phyloP scores from a whole-genome alignment of 2,329 filamentous ascomycete species.

The Trichoderma sp. region DNA sequence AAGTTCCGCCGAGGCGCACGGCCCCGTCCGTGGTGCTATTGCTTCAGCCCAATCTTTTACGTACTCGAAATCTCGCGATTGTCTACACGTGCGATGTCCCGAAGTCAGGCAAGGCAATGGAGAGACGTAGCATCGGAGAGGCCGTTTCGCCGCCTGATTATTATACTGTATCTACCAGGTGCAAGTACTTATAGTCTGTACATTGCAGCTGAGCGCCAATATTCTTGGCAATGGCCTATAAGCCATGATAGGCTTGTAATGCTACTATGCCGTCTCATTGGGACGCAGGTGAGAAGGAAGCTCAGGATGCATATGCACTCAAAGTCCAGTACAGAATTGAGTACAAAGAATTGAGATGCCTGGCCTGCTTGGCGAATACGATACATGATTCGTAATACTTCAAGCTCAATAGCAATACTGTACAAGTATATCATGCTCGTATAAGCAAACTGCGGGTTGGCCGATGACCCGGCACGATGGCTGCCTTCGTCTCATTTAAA shows the following conservation, averaged over 20 bases:
- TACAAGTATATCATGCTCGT: not conserved
- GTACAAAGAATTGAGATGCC: not conserved
- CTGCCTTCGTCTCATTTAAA: not conserved
- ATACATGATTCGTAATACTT: no score
- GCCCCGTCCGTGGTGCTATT: not conserved
- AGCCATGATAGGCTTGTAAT: not conserved
- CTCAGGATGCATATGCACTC: not conserved
- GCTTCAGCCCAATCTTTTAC: constrained; percentile 4
- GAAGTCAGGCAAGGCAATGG: not conserved
- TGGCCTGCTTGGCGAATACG: not conserved
- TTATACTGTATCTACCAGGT: not conserved
- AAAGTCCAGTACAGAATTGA: not conserved
- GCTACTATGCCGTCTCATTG: not conserved
- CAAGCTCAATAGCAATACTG: no score
- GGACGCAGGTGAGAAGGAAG: not conserved
- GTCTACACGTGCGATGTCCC: constrained; percentile 6
- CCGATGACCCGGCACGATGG: not conserved
- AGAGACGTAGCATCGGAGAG: not conserved
- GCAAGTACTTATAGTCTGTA: no score
- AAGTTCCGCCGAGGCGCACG: not conserved
- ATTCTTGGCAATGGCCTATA: not conserved
- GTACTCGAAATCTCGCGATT: not conserved
- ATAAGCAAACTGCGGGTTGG: not conserved
- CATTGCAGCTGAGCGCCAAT: not conserved
- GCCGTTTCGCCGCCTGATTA: not conserved